These are phyloP conservation scores for Aurantiochytrium sp. DNA, from an alignment of 108 stramenopile species.

Conservation along the genomic window DNA sequence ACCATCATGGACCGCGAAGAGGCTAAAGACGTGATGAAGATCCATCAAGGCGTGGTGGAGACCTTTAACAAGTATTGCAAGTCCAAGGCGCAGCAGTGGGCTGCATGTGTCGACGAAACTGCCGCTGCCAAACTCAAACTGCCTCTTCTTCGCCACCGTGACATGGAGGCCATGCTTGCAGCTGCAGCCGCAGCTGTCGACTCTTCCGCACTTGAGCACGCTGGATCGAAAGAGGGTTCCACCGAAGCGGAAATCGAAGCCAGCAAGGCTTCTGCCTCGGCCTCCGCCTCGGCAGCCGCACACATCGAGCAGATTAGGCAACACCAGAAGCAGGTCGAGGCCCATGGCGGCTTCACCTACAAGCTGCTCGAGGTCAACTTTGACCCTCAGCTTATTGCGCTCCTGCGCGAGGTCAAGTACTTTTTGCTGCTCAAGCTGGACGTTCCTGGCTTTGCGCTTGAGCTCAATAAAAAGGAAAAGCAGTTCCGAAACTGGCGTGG, in stretches of 20 bases:
- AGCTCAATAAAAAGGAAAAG: slow-evolving; percentile 68
- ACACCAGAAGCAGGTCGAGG: slow-evolving; percentile 3
- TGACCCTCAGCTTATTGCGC: slow-evolving; percentile 70
- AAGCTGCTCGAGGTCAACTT: slow-evolving; percentile 71
- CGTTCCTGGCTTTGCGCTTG: slow-evolving; percentile 68
- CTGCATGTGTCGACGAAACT: slow-evolving; percentile 61
- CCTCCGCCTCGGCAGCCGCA: neutral
- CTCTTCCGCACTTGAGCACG: too few relatives aligned
- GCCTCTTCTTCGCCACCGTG: slow-evolving; percentile 57
- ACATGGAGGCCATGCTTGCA: neutral
- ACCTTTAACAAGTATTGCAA: slow-evolving; percentile 66
- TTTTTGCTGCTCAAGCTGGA: slow-evolving; percentile 63
- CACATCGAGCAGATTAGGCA: neutral
- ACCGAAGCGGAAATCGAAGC: neutral
- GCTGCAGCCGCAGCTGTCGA: neutral
- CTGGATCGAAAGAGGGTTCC: neutral
- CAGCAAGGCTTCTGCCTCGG: neutral
- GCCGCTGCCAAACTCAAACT: slow-evolving; percentile 68
- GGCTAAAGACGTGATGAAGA: slow-evolving; percentile 73
- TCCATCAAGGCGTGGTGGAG: slow-evolving; percentile 57
- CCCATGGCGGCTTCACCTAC: slow-evolving; percentile 25
- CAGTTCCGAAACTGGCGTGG: slow-evolving; percentile 71
- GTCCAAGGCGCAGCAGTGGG: slow-evolving; percentile 70
- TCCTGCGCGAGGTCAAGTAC: slow-evolving; percentile 79
- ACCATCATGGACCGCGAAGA: slow-evolving; percentile 77